Conservation (phyloP, 331 rosid species). For the Stylosanthes scabra region DNA sequence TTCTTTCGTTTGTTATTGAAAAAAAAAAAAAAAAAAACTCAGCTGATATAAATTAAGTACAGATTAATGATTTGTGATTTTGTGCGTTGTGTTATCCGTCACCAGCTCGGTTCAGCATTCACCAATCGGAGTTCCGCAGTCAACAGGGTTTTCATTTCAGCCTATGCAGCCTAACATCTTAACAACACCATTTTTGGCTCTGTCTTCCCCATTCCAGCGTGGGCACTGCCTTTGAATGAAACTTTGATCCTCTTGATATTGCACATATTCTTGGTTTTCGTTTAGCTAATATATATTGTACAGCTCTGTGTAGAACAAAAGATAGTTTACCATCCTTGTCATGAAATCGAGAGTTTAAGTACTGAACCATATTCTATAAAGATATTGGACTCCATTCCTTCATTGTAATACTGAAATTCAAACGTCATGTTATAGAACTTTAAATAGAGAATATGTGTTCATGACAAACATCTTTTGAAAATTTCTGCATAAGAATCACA, state of each 20-base stretch:
- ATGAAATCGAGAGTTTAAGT: slow-evolving; percentile 41
- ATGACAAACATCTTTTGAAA: neutral
- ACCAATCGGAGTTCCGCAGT: slow-evolving; percentile 63
- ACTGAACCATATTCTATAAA: slow-evolving; percentile 17
- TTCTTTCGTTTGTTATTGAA: too few species aligned
- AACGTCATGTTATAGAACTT: neutral
- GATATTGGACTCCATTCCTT: slow-evolving; percentile 34
- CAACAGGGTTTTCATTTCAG: slow-evolving; percentile 72
- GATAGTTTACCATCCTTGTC: slow-evolving; percentile 33
- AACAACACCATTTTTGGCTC: slow-evolving; percentile 62
- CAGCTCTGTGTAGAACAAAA: slow-evolving; percentile 33
- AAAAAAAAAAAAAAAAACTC: too few species aligned
- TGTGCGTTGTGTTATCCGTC: slow-evolving; percentile 10
- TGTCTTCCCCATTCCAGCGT: slow-evolving; percentile 68
- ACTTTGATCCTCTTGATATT: slow-evolving; percentile 32
- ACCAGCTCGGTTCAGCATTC: slow-evolving; percentile 77
- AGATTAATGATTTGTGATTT: slow-evolving; percentile 16
- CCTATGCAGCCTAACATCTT: slow-evolving; percentile 81
- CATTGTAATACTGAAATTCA: slow-evolving; percentile 12
- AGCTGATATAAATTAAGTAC: neutral
- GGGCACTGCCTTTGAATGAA: slow-evolving; percentile 67
- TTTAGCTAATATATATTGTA: slow-evolving; percentile 36
- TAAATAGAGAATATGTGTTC: slow-evolving; percentile 14
- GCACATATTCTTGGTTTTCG: slow-evolving; percentile 26
- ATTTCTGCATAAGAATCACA: neutral